phyloP scores from a whole-genome alignment of 495 filamentous ascomycete genomes.

The Penicillium argentinense region DNA sequence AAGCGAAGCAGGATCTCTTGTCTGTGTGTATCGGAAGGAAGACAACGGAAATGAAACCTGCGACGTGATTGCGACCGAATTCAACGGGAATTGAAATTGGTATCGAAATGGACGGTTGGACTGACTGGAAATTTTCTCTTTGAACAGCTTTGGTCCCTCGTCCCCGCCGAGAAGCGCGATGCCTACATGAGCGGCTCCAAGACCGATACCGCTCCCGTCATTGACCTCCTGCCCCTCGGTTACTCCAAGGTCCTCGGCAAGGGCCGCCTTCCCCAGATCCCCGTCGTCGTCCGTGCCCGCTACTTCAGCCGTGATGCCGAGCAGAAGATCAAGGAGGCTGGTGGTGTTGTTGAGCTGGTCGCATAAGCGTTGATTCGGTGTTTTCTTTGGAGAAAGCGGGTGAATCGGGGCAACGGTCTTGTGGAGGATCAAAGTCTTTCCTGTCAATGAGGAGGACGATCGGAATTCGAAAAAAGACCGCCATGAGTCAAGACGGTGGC shows the following conservation, averaged over 20 bases:
- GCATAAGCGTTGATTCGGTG: slow-evolving; percentile 60
- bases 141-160: slow-evolving; percentile 73
- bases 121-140: slow-evolving; percentile 23
- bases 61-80: too few species aligned
- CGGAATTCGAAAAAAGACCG: slow-evolving; percentile 33
- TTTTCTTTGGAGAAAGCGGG: slow-evolving; percentile 32
- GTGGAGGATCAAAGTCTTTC: slow-evolving; percentile 33
- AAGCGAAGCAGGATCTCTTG: slow-evolving; percentile 3
- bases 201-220: slow-evolving; percentile 80
- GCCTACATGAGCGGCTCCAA: slow-evolving; percentile 72
- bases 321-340: slow-evolving; percentile 92
- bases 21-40: neutral
- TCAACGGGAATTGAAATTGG: neutral
- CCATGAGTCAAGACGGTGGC: slow-evolving; percentile 18
- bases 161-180: slow-evolving; percentile 80
- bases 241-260: slow-evolving; percentile 95
- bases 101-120: neutral
- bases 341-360: slow-evolving; percentile 88
- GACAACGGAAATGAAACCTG: neutral
- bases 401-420: slow-evolving; percentile 37
- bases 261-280: slow-evolving; percentile 81
- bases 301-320: slow-evolving; percentile 88
- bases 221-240: slow-evolving; percentile 87
- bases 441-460: slow-evolving; percentile 26
- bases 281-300: slow-evolving; percentile 82